Evolutionary conservation across 2,329 filamentous ascomycete species (phyloP).

Genomic region (Bipolaris sorokiniana): DNA sequence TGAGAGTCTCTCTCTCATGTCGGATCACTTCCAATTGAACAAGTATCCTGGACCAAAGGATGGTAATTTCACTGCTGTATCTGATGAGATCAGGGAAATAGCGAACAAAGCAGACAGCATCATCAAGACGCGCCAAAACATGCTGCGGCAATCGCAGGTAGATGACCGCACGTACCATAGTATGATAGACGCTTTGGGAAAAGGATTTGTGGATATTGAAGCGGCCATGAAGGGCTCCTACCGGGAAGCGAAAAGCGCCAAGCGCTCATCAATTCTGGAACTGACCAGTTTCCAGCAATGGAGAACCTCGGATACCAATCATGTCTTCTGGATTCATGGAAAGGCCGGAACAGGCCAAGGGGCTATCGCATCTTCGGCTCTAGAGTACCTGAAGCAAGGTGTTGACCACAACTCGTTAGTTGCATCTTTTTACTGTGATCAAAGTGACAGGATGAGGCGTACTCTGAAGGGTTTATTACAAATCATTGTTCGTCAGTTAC

Average conservation of each 20-base stretch:
- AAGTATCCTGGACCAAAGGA: conserved; percentile 39
- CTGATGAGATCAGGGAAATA: conserved; percentile 31
- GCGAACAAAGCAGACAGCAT: conserved; percentile 27
- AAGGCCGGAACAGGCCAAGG: conserved; percentile 31
- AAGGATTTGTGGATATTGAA: conserved; percentile 28
- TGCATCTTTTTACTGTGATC: conserved; percentile 33
- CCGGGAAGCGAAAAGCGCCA: conserved; percentile 14
- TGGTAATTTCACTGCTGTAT: conserved; percentile 33
- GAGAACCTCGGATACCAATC: conserved; percentile 11
- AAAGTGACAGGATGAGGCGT: conserved; percentile 27
- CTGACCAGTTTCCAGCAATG: conserved; percentile 21
- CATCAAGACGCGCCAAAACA: conserved; percentile 30
- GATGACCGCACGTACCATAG: conserved; percentile 24
- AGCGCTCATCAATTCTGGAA: conserved; percentile 23
- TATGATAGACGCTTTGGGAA: conserved; percentile 25
- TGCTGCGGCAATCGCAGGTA: conserved; percentile 24
- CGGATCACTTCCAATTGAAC: conserved; percentile 41
- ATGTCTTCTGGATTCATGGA: conserved; percentile 33
- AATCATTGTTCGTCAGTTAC: conserved; percentile 27
- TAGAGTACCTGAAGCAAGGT: conserved; percentile 18
- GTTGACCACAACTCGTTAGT: conserved; percentile 15
- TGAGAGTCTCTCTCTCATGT: conserved; percentile 27
- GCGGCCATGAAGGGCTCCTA: conserved; percentile 21
- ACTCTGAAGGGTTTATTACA: conserved; percentile 24
- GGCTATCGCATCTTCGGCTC: conserved; percentile 28